Evolutionary conservation across 2,329 filamentous ascomycete genomes (phyloP), one percentile per base, ranked within the genome.

Genomic region (Colletotrichum sp.): DNA sequence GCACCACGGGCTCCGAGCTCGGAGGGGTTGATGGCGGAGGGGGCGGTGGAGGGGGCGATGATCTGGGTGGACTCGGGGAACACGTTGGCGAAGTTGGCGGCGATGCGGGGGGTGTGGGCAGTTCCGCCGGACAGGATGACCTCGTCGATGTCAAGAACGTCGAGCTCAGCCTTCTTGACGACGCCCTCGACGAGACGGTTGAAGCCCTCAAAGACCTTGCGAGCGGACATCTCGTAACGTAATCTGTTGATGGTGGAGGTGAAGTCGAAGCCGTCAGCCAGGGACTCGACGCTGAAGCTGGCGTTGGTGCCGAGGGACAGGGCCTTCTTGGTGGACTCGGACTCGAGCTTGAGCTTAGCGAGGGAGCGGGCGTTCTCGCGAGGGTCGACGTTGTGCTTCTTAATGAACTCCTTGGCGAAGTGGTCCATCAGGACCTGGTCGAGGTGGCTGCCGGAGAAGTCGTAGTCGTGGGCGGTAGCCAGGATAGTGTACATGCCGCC

Each of bases 341-440:
- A 91, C 88, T 98, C 97, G 63, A 96, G 90, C 86, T 95, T 96
- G 79, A 99, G 89, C 90, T 98, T 99, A 76, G 97, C 96, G 80
- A 98, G 87, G 81, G 94, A 94, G 81, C 93, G 93, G 71, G 93
- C 89, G 83, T 97, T 95, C 82, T 93, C 90, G 79, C 96, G 92
- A 26, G 97, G 97, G 85, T 98, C 97, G 73, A 92, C 92, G 87
- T 93, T 94, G 91, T 98, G 92, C 90, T 98, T 98, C 92, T 99
- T 98, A 82, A 97, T 91, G 87, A 99, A 99, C 86, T 99, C 97
- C 90, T 99, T 99, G 80, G 96, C 94, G 80, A 98, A 98, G 89
- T 98, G 94, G 84, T 99, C 96, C 84, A 98, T 94, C 74, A 99
- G 90, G 65, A 96, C 94, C 84, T 97, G 91, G 88, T 99, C 97